These are phyloP conservation scores for Mucor ambiguus DNA, from an alignment of 371 early-diverging fungal species.

Conservation along the genomic window DNA sequence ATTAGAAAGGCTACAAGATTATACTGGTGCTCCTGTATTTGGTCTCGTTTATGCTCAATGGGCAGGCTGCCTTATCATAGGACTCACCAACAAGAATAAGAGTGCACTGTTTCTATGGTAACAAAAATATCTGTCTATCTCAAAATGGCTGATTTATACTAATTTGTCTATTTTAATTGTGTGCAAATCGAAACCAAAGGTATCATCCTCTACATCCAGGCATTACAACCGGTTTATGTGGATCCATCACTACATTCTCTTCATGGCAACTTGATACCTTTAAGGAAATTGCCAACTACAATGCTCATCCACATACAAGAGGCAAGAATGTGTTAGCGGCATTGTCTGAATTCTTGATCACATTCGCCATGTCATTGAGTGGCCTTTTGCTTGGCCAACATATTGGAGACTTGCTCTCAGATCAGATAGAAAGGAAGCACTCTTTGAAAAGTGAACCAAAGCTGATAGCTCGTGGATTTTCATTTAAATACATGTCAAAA, in stretches of 20 bases:
- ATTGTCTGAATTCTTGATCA: constrained; percentile 45
- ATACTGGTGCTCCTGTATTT: constrained; percentile 64
- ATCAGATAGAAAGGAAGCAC: background rate
- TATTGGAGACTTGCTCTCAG: constrained; percentile 24
- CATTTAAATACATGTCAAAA: background rate
- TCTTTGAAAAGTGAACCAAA: background rate
- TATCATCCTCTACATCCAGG: constrained; percentile 63
- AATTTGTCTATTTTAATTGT: background rate
- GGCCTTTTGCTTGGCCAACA: constrained; percentile 55
- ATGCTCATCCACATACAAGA: constrained; percentile 25
- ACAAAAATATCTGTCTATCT: background rate
- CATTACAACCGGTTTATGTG: constrained; percentile 79
- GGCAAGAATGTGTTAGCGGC: constrained; percentile 52
- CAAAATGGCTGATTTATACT: constrained; percentile 7
- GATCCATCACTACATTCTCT: constrained; percentile 87
- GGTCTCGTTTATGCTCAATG: constrained; percentile 69
- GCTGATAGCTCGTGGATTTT: constrained; percentile 30
- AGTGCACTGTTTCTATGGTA: constrained; percentile 22
- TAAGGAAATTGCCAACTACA: constrained; percentile 53
- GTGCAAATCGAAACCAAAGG: constrained; percentile 19
- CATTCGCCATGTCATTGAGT: constrained; percentile 49
- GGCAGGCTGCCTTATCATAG: constrained; percentile 76
- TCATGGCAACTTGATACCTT: constrained; percentile 76
- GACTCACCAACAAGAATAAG: constrained; percentile 38
- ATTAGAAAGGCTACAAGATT: constrained; percentile 56